Evolutionary conservation across 2,329 filamentous ascomycete species (phyloP).

Genomic region (Colletotrichum costaricense): DNA sequence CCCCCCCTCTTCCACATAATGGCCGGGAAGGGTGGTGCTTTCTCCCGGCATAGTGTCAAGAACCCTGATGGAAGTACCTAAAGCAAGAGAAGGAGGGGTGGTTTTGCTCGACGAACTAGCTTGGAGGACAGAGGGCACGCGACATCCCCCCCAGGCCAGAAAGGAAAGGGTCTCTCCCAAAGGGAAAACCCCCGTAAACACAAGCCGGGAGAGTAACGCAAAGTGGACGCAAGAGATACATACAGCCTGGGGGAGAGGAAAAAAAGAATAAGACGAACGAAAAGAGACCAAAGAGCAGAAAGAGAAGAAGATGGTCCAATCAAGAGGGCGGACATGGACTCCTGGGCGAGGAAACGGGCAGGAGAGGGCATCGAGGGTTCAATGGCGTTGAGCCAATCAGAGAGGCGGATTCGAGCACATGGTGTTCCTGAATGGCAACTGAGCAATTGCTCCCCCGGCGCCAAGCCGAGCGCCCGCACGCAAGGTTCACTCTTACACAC

Average conservation of each 20-base stretch:
- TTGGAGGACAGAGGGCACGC: slow-evolving; percentile 29
- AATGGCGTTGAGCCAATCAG: slow-evolving; percentile 22
- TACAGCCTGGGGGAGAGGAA: background rate
- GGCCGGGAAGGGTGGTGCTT: background rate
- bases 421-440: slow-evolving; percentile 32
- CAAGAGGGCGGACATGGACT: slow-evolving; percentile 10
- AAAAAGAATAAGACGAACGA: background rate
- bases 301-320: slow-evolving; percentile 15
- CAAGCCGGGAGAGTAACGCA: background rate
- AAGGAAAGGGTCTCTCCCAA: slow-evolving; percentile 9
- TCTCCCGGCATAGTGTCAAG: background rate
- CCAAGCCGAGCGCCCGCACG: slow-evolving; percentile 8
- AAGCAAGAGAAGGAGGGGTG: slow-evolving; percentile 1
- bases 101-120: slow-evolving; percentile 4
- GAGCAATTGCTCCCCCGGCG: slow-evolving; percentile 2
- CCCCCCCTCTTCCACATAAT: background rate
- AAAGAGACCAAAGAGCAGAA: background rate
- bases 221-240: background rate
- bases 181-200: slow-evolving; percentile 13
- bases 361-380: slow-evolving; percentile 30
- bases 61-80: slow-evolving; percentile 11
- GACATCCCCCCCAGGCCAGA: slow-evolving; percentile 23
- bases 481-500: background rate
- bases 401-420: slow-evolving; percentile 30
- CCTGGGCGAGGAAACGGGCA: slow-evolving; percentile 35